Base-by-base conservation (phyloP, 345 rosid genomes). In the Barbarea vulgaris region DNA sequence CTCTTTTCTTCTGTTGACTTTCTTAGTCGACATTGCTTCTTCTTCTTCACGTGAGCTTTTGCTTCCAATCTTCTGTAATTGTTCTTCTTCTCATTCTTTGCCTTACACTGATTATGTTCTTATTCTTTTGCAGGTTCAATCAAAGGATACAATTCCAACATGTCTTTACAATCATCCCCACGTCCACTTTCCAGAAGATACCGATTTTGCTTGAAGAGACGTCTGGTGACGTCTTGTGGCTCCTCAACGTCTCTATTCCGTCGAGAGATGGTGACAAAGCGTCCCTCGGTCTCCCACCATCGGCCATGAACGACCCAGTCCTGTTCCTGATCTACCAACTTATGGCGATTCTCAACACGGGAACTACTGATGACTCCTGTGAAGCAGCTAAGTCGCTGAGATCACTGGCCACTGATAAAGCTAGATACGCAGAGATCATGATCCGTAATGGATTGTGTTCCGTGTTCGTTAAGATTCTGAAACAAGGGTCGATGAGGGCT, bases 171-270 rank as follows among this genome's bases (percentile, higher is more conserved):
- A 85, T 88, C 70, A 83, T 80, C 65, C 86, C 83, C 9, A 39
- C 83, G 19, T 85, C 91, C 58, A 83, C 85, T 46, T 91, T 86
- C 77, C 88, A 88, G 5, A 87, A 91, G 77, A 84, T 83, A 80
- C 72, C 75, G 9, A 74, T 79, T 27, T 87, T 77, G 76, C 81
- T 89, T 52, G 96, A 89, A 64, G 81, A 82, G 69, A 87, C 96
- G 8, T 84, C 89, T 73, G 88, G 88, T 10, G 93, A 91, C 51
- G 89, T 91, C 13, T 88, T 87, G 6, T 91, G 97, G 97, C 90
- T 91, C 13, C 84, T 91, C 31, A 84, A 94, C 1, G 93, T 91
- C 42, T 89, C 93, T 9, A 87, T 87, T 57, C 72, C 93, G 0
- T 84, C 84, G 5, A 81, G 82, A 9, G 87, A 87, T 52, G 85